Percentiles rank a stretch among this genome's conserved stretches.
These are phyloP conservation scores for Botrytis cinerea DNA, from an alignment of 2,329 filamentous ascomycete genomes.

Conservation along the genomic window DNA sequence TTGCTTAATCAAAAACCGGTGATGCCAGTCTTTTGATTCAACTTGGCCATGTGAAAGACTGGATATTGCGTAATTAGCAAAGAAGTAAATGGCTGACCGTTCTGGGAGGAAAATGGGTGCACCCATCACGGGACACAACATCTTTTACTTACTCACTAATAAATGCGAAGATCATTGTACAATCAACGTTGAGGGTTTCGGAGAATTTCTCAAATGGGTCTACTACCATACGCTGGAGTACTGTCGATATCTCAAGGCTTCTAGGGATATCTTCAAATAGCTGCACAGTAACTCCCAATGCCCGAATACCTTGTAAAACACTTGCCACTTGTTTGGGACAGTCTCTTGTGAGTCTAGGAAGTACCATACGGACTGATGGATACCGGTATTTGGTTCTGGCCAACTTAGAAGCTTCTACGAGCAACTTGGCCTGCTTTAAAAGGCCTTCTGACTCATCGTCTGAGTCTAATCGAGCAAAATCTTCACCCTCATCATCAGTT, in stretches of 20 bases:
- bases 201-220: constrained; percentile 46
- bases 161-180: constrained; percentile 67
- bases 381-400: constrained; percentile 60
- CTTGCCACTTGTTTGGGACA: constrained; percentile 54
- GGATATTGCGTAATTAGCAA: constrained; percentile 15
- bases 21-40: constrained; percentile 40
- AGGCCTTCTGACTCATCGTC: constrained; percentile 52
- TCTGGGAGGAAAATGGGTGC: background rate
- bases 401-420: constrained; percentile 57
- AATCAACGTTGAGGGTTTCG: constrained; percentile 56
- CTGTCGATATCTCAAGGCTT: constrained; percentile 30
- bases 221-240: constrained; percentile 42
- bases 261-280: constrained; percentile 37
- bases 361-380: constrained; percentile 60
- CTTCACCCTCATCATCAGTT: constrained; percentile 48
- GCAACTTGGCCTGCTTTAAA: constrained; percentile 59
- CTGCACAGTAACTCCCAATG: constrained; percentile 46
- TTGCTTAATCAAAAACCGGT: constrained; percentile 46
- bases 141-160: constrained; percentile 54
- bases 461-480: constrained; percentile 32
- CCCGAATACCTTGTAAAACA: constrained; percentile 56
- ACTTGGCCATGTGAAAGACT: constrained; percentile 47
- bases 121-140: background rate
- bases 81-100: background rate
- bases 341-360: constrained; percentile 58